Evolutionary conservation across 2,329 filamentous ascomycete species (phyloP).

Genomic region (Corinectria fuckeliana): DNA sequence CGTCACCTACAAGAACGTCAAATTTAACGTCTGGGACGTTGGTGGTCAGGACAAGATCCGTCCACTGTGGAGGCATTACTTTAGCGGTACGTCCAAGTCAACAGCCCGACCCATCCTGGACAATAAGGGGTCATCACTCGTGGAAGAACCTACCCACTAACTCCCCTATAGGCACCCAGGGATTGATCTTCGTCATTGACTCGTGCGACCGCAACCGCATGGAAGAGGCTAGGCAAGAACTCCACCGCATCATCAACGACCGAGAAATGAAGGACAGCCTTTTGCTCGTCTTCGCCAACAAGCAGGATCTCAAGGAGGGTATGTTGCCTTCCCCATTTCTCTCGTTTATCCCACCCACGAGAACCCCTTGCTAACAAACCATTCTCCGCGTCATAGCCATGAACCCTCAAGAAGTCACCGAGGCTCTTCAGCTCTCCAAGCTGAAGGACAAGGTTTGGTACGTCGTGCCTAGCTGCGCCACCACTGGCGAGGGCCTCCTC

Average conservation of each 20-base stretch:
- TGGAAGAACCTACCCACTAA: slow-evolving; percentile 11
- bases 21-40: slow-evolving; percentile 99
- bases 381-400: slow-evolving; percentile 61
- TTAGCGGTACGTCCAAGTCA: slow-evolving; percentile 63
- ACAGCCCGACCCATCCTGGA: background rate
- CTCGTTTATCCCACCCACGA: background rate
- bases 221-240: slow-evolving; percentile 89
- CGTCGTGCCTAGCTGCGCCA: slow-evolving; percentile 83
- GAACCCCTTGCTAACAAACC: background rate
- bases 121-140: background rate
- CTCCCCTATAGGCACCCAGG: slow-evolving; percentile 78
- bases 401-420: slow-evolving; percentile 80
- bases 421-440: slow-evolving; percentile 76
- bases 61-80: slow-evolving; percentile 97
- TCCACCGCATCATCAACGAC: slow-evolving; percentile 97
- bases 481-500: slow-evolving; percentile 79
- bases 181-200: slow-evolving; percentile 98
- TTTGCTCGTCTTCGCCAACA: slow-evolving; percentile 96
- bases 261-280: slow-evolving; percentile 97
- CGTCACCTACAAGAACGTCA: slow-evolving; percentile 98
- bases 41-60: slow-evolving; percentile 99
- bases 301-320: slow-evolving; percentile 92
- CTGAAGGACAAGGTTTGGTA: slow-evolving; percentile 87
- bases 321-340: slow-evolving; percentile 41
- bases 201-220: slow-evolving; percentile 90